A percentile compares a stretch with the other conserved stretches of the same genome.
These are phyloP conservation scores for Cyclospora cayetanensis DNA, from an alignment of 169 alveolate genomes.

Conservation along the genomic window DNA sequence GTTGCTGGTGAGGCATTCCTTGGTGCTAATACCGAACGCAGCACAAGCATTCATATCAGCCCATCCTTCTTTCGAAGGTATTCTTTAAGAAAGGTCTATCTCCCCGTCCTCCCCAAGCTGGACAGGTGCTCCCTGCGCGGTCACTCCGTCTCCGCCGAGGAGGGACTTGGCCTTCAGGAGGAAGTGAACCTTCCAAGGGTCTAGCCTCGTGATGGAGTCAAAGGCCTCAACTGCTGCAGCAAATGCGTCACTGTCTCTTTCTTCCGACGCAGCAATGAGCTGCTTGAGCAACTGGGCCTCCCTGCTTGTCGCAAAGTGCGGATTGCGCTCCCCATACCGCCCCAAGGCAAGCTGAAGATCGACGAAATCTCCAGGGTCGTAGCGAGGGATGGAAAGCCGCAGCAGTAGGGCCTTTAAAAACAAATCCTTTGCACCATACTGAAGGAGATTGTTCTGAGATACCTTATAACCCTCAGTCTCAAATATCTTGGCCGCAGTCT, in stretches of 20 bases:
- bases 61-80: no score
- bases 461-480: constrained; percentile 57
- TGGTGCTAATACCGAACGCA: no score
- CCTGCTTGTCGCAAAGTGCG: constrained; percentile 44
- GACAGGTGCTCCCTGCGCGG: neutral
- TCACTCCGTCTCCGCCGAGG: neutral
- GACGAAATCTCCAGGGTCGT: constrained; percentile 18
- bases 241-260: constrained; percentile 33
- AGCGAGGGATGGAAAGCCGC: neutral
- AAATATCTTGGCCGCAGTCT: constrained; percentile 19
- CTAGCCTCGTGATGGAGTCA: constrained; percentile 12
- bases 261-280: constrained; percentile 31
- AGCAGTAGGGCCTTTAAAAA: constrained; percentile 5
- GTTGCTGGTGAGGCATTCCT: no score
- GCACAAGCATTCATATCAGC: no score
- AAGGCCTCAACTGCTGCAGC: constrained; percentile 39
- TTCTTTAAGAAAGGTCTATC: constrained; percentile 25
- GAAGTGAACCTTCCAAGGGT: constrained; percentile 50
- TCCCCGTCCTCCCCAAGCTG: constrained; percentile 18
- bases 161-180: constrained; percentile 39
- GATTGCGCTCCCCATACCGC: constrained; percentile 3
- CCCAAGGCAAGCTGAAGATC: constrained; percentile 22
- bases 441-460: constrained; percentile 40
- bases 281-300: constrained; percentile 29
- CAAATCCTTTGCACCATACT: constrained; percentile 55